Evolutionary conservation across 1,139 yeast species (phyloP).

Genomic region (Meyerozyma sp.): DNA sequence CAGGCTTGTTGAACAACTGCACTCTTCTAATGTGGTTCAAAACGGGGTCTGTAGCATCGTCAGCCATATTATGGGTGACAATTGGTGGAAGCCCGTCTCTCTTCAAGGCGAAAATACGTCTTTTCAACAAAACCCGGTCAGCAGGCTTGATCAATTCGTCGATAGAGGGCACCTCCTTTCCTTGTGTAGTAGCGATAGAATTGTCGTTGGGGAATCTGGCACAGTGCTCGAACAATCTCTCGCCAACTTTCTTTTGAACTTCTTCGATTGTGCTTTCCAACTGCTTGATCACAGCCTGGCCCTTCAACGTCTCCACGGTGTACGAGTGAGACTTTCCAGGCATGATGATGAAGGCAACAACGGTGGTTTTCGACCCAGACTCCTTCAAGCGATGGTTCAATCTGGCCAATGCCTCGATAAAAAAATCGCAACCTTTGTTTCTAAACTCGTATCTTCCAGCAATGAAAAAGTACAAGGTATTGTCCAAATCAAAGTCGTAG

Average conservation of each 20-base stretch:
- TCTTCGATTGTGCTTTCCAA: conserved; percentile 86
- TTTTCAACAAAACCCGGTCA: conserved; percentile 83
- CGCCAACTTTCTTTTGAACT: conserved; percentile 84
- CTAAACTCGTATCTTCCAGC: conserved; percentile 97
- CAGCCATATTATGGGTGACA: conserved; percentile 96
- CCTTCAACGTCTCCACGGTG: conserved; percentile 92
- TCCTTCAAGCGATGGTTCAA: conserved; percentile 83
- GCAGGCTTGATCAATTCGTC: conserved; percentile 84
- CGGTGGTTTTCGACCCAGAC: conserved; percentile 80
- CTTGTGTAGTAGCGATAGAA: conserved; percentile 53
- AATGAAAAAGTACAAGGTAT: conserved; percentile 90
- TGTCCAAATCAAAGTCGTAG: conserved; percentile 89
- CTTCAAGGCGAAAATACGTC: conserved; percentile 90
- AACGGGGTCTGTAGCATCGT: conserved; percentile 87
- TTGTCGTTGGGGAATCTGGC: conserved; percentile 65
- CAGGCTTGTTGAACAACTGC: conserved; percentile 81
- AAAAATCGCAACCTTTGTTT: conserved; percentile 95
- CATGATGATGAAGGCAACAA: conserved; percentile 98
- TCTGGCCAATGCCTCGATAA: conserved; percentile 87
- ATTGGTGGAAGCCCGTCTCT: conserved; percentile 88
- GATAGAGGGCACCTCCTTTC: conserved; percentile 50
- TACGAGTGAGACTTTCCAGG: conserved; percentile 93
- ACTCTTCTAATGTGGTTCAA: conserved; percentile 90
- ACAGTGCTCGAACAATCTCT: conserved; percentile 85
- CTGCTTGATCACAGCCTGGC: conserved; percentile 93